phyloP scores from a whole-genome alignment of 805 yeast species.

The Candida incommunis region DNA sequence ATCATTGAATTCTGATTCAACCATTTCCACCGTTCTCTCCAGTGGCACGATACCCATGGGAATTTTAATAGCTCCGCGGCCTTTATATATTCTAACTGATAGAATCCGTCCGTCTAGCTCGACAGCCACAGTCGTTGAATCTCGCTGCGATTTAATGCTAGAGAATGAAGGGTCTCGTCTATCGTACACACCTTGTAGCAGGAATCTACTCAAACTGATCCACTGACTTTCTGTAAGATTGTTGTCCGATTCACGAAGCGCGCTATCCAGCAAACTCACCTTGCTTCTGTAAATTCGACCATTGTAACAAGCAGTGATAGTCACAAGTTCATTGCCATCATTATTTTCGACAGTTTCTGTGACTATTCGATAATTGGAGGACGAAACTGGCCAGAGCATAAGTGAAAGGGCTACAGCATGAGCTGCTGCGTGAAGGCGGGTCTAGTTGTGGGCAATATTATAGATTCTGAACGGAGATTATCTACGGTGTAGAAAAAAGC shows the following conservation, averaged over 20 bases:
- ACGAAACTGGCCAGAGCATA: background rate
- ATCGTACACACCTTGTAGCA: background rate
- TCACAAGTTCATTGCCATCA: background rate
- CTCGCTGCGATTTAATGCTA: background rate
- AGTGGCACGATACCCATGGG: background rate
- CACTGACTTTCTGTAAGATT: background rate
- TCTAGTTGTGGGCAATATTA: too few species aligned
- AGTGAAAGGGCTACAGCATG: too few species aligned
- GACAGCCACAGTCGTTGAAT: background rate
- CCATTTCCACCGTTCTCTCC: background rate
- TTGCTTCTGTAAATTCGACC: background rate
- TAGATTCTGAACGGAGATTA: too few species aligned
- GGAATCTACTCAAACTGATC: background rate
- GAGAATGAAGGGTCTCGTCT: background rate
- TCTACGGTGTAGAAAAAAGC: too few species aligned
- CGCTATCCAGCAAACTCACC: background rate
- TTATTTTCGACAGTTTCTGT: background rate
- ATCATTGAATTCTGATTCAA: background rate
- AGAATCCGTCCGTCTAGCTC: background rate
- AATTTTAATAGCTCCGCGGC: background rate
- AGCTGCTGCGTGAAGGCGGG: too few species aligned
- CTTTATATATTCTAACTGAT: background rate
- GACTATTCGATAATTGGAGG: background rate
- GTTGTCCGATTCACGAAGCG: background rate
- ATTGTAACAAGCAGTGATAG: background rate